Conservation (phyloP, 2,329 filamentous ascomycete species). For the Apiospora malaysiana region DNA sequence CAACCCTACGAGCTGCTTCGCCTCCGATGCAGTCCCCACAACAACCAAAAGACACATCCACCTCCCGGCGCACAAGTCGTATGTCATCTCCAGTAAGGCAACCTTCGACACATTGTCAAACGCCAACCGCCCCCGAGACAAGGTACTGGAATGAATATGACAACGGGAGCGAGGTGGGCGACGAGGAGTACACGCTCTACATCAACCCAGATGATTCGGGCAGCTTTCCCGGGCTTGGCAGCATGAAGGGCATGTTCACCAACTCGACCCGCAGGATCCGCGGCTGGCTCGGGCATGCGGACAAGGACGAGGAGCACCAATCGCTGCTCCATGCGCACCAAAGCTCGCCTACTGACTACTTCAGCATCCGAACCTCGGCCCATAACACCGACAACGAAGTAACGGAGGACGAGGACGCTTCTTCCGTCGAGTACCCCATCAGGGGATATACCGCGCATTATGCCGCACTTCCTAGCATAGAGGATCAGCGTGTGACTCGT, state of each 20-base stretch:
- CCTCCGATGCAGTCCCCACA: constrained; percentile 43
- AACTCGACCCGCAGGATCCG: constrained; percentile 58
- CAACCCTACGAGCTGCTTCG: constrained; percentile 52
- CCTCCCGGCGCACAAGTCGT: constrained; percentile 20
- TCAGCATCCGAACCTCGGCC: constrained; percentile 30
- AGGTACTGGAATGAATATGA: constrained; percentile 84
- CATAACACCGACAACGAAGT: constrained; percentile 32
- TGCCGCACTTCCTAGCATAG: constrained; percentile 57
- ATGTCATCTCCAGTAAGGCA: not conserved
- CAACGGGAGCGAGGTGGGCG: constrained; percentile 72
- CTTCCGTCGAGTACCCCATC: constrained; percentile 55
- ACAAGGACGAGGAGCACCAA: constrained; percentile 31
- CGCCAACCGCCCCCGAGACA: constrained; percentile 27
- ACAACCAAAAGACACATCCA: constrained; percentile 29
- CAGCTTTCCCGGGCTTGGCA: constrained; percentile 67
- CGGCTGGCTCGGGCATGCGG: not conserved
- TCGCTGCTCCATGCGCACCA: constrained; percentile 33
- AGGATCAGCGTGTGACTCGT: constrained; percentile 54
- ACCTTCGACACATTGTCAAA: constrained; percentile 12
- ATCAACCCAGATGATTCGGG: constrained; percentile 70
- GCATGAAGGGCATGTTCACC: constrained; percentile 59
- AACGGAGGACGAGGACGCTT: constrained; percentile 57
- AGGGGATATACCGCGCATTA: constrained; percentile 60
- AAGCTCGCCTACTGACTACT: constrained; percentile 35
- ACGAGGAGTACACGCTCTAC: constrained; percentile 73